These are phyloP conservation scores for Euclidium syriacum DNA, from an alignment of 345 rosid species.

Conservation along the genomic window DNA sequence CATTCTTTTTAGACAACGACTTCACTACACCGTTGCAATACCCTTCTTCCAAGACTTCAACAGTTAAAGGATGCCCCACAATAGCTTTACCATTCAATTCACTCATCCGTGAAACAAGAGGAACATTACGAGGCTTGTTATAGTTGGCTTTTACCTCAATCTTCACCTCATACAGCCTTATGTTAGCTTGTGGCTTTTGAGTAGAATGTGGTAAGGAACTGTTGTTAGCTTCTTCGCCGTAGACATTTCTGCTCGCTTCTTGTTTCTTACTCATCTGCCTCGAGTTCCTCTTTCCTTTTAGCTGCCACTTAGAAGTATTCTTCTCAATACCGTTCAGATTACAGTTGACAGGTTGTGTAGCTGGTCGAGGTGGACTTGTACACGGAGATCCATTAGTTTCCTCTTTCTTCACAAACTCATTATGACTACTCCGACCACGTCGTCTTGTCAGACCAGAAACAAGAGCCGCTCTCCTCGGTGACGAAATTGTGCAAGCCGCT, in stretches of 20 bases:
- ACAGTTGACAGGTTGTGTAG: slow-evolving; percentile 20
- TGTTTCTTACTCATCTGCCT: slow-evolving; percentile 69
- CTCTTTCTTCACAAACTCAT: slow-evolving; percentile 37
- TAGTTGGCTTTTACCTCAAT: slow-evolving; percentile 71
- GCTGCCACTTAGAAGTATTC: slow-evolving; percentile 82
- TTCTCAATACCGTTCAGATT: slow-evolving; percentile 57
- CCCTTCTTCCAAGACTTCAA: slow-evolving; percentile 46
- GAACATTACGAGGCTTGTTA: slow-evolving; percentile 64
- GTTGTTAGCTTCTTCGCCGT: slow-evolving; percentile 41
- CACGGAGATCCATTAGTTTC: slow-evolving; percentile 42
- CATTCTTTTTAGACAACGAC: slow-evolving; percentile 30
- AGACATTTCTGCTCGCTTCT: slow-evolving; percentile 41
- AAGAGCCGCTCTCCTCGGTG: slow-evolving; percentile 32
- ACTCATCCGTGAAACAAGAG: slow-evolving; percentile 86
- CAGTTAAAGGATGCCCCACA: slow-evolving; percentile 71
- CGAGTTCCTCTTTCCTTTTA: slow-evolving; percentile 89
- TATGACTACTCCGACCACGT: slow-evolving; percentile 40
- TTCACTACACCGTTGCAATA: slow-evolving; percentile 26
- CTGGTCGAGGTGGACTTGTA: slow-evolving; percentile 48
- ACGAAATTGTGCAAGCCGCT: slow-evolving; percentile 9
- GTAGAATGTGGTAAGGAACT: slow-evolving; percentile 9
- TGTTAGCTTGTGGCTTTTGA: slow-evolving; percentile 41
- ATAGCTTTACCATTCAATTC: slow-evolving; percentile 76
- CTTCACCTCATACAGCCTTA: slow-evolving; percentile 60
- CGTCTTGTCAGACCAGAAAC: slow-evolving; percentile 42